These are phyloP conservation scores for Phytophthora podocarpi DNA, from an alignment of 352 stramenopile species.

Conservation along the genomic window DNA sequence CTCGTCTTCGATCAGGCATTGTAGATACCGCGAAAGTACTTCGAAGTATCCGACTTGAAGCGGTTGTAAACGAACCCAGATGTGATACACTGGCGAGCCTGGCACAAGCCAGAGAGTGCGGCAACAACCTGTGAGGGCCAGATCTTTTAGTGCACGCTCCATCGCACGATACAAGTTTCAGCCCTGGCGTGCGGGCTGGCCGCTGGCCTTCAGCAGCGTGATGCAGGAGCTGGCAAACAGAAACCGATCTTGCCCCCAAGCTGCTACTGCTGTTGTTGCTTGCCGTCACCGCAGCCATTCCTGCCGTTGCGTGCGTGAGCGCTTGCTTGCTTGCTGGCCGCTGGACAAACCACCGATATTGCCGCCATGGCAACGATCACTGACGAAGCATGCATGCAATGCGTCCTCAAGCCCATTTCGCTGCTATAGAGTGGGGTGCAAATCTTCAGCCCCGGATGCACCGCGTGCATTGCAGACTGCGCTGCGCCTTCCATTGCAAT, in stretches of 20 bases:
- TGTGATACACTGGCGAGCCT: slow-evolving; percentile 8
- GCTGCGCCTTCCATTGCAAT: slow-evolving; percentile 6
- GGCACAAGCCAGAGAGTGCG: slow-evolving; percentile 18
- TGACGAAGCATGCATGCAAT: not conserved
- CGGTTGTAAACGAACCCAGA: slow-evolving; percentile 20
- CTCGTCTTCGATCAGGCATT: slow-evolving; percentile 21
- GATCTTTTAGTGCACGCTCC: no score
- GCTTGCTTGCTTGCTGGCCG: not conserved
- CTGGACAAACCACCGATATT: slow-evolving; percentile 10
- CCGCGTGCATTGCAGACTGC: no score
- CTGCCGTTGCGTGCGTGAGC: no score
- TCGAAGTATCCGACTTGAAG: slow-evolving; percentile 21
- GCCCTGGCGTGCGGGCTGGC: slow-evolving; percentile 1
- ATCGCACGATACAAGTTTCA: slow-evolving; percentile 8
- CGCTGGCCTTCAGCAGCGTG: no score
- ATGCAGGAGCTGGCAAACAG: no score
- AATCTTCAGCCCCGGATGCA: slow-evolving; percentile 6
- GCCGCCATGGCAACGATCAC: not conserved
- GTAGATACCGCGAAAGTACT: slow-evolving; percentile 10
- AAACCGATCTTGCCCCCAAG: no score
- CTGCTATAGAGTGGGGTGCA: slow-evolving; percentile 19
- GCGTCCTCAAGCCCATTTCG: slow-evolving; percentile 7
- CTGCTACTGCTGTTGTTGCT: no score
- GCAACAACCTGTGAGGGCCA: not conserved
- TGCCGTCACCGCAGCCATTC: no score